Base-by-base conservation (phyloP, 495 filamentous ascomycete species). In the Aspergillus cavernicola region DNA sequence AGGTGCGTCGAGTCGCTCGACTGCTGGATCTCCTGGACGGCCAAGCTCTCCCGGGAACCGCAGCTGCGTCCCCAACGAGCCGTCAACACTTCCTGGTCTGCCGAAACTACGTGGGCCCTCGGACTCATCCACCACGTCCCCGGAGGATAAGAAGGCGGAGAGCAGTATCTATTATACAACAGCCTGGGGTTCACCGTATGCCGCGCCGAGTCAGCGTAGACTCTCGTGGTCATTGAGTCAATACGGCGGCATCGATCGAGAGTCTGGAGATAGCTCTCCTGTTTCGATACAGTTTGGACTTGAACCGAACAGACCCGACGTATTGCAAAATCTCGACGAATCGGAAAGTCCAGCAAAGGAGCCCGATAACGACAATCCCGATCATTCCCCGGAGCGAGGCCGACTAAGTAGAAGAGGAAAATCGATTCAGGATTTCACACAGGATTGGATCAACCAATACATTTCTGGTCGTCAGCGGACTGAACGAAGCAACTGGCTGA, bases 381-480 rank as follows among this genome's bases (percentile, higher is more conserved):
- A 58, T 29, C 59, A 58, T 20, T 66, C 65, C 16, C 56, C 61
- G 7, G 47, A 41, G 10, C 56, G 65, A 44, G 66, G 67, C 40
- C 29, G 63, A 19, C 52, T 44, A 9, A 62, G 57, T 36, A 50
- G 58, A 62, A 77, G 56, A 66, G 79, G 62, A 13, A 68, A 66
- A 48, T 69, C 72, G 2, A 71, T 72, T 41, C 70, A 71, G 46
- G 85, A 86, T 37, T 83, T 88, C 48, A 89, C 85, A 1, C 81
- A 88, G 61, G 85, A 87, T 72, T 90, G 86, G 86, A 86, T 90
- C 53, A 82, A 86, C 33, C 84, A 86, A 57, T 86, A 88, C 57
- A 82, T 86, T 6, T 78, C 81, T 9, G 77, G 79, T 55, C 81
- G 82, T 56, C 73, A 72, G 36, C 68, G 78, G 35, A 79, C 80